Conservation (phyloP, 257 asterid species). For the Thymus quinquecostatus region DNA sequence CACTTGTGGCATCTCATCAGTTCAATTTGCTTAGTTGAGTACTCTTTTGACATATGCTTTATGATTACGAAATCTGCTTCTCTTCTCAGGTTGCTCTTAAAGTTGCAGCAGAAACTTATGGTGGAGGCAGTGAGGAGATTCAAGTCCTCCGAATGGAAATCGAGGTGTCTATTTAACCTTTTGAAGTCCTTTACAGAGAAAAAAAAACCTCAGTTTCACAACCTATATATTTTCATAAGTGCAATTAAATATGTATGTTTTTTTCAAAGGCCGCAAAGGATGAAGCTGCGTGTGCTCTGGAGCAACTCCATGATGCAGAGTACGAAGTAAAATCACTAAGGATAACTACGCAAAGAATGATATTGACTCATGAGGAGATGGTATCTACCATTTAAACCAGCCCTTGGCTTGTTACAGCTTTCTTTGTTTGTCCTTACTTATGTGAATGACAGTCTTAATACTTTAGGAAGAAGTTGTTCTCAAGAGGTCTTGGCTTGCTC, state of each 20-base stretch:
- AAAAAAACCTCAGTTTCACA: not conserved
- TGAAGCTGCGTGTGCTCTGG: conserved; percentile 69
- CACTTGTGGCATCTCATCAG: not conserved
- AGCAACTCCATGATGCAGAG: conserved; percentile 57
- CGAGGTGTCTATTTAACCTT: conserved; percentile 53
- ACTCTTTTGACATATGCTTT: not conserved
- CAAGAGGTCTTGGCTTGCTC: conserved; percentile 96
- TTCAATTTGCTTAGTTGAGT: not conserved
- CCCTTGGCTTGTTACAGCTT: conserved; percentile 4
- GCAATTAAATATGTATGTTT: conserved; percentile 17
- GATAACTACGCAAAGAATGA: conserved; percentile 67
- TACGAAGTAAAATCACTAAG: conserved; percentile 61
- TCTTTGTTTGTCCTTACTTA: conserved; percentile 38
- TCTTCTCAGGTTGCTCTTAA: conserved; percentile 77
- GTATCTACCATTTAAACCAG: conserved; percentile 46
- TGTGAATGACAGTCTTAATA: conserved; percentile 48
- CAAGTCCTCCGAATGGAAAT: conserved; percentile 76
- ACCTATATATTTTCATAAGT: not conserved
- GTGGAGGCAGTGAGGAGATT: conserved; percentile 73
- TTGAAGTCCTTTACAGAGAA: not conserved
- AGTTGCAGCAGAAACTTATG: conserved; percentile 72
- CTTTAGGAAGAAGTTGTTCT: conserved; percentile 90
- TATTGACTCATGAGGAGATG: conserved; percentile 78
- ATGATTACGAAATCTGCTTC: conserved; percentile 19
- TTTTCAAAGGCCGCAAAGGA: conserved; percentile 65